A percentile compares a stretch with the other conserved stretches of the same genome.
Conservation (phyloP, 441 rosid species). For the Flueggea neowawraea region DNA sequence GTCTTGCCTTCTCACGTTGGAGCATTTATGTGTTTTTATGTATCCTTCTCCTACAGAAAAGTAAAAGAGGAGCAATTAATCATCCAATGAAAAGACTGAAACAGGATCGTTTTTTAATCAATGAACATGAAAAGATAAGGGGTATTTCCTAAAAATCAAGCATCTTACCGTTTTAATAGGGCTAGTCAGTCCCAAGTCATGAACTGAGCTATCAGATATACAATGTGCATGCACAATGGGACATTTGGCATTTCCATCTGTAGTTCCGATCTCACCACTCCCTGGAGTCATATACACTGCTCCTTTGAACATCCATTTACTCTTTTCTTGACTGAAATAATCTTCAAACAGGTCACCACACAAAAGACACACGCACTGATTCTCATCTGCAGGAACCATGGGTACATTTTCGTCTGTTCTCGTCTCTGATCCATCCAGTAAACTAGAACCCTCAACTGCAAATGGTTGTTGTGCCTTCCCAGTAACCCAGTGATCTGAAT, state of each 20-base stretch:
- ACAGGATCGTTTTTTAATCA: not conserved
- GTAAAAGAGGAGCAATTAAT: constrained; percentile 1
- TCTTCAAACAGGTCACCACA: constrained; percentile 97
- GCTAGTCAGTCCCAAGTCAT: constrained; percentile 49
- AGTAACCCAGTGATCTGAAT: constrained; percentile 60
- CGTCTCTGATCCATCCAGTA: constrained; percentile 28
- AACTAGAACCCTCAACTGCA: constrained; percentile 36
- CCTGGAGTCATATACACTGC: constrained; percentile 45
- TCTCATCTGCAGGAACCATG: constrained; percentile 77
- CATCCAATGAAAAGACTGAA: not conserved
- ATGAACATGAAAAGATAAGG: not conserved
- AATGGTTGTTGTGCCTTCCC: constrained; percentile 36
- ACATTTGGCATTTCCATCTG: constrained; percentile 34
- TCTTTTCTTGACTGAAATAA: constrained; percentile 47
- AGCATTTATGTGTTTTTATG: constrained; percentile 17
- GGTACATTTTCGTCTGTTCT: constrained; percentile 35
- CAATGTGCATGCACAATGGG: constrained; percentile 77
- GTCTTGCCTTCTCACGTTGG: constrained; percentile 16
- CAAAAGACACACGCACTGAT: constrained; percentile 78
- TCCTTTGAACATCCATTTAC: constrained; percentile 83
- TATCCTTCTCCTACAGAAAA: constrained; percentile 49
- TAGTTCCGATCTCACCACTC: constrained; percentile 16
- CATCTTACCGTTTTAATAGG: constrained; percentile 55
- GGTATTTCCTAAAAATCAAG: constrained; percentile 5
- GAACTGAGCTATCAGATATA: constrained; percentile 42